Base-by-base conservation (phyloP, 2,329 filamentous ascomycete genomes). In the Xylariaceae sp. region DNA sequence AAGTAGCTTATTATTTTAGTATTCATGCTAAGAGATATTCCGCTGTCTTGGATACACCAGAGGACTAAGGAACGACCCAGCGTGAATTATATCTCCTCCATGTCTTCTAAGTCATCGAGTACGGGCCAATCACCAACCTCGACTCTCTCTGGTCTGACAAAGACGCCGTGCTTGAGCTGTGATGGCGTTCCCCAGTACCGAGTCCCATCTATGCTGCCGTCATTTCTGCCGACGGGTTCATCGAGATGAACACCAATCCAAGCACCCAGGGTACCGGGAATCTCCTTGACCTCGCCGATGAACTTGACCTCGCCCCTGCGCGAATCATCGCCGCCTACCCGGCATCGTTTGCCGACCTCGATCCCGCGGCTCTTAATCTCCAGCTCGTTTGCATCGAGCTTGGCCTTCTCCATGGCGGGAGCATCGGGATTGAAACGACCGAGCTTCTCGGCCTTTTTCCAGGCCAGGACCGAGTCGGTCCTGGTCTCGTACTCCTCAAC, bases 391-490 rank as follows among this genome's bases (percentile, higher is more conserved):
- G 87, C 86, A 13, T 83, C 81, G 59, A 89, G 78, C 72, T 89
- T 89, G 64, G 89, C 83, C 71, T 90, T 81, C 72, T 92, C 87
- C 18, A 88, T 83, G 61, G 80, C 84, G 15, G 89, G 86, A 6
- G 92, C 90, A 67, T 88, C 81, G 10, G 94, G 94, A 72, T 97
- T 91, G 75, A 99, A 99, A 42, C 94, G 90, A 54, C 94, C 94
- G n/a, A 97, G 84, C 73, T 95, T 92, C 74, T 96, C 87, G n/a
- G 86, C 79, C 77, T 90, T 93, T 77, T 99, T 99, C 92, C 92
- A 97, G 4, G 92, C 90, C 23, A 97, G 83, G 11, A 99, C 94
- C 2, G 89, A 93, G 75, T 97, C 90, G 49, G 86, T 80, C 71
- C 92, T 91, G 70, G 86, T 85, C 72, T 92, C 91, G 76, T 99